Evolutionary conservation across 179 eudicot genomes (phyloP).

Genomic region (Corrigiola litoralis): DNA sequence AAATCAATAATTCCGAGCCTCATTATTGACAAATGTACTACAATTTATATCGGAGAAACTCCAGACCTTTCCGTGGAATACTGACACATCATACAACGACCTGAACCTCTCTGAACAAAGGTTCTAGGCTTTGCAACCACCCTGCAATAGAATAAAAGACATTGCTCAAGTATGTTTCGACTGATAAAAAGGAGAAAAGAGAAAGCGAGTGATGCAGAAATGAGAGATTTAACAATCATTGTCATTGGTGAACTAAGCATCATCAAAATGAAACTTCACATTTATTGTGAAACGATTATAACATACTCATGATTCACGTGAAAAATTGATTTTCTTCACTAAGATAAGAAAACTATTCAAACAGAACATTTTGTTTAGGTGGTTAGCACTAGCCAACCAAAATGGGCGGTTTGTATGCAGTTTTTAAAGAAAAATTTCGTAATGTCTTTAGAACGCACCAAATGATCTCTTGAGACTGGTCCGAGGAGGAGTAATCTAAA

Average conservation of each 20-base stretch:
- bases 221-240: conserved; percentile 2
- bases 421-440: too few relatives aligned
- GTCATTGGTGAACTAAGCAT: not conserved
- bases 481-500: too few relatives aligned
- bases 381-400: too few relatives aligned
- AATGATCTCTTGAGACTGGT: too few relatives aligned
- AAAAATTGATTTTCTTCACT: not conserved
- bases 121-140: conserved; percentile 90
- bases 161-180: not conserved
- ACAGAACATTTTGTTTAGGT: too few relatives aligned
- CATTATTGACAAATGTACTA: not conserved
- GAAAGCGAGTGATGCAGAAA: not conserved
- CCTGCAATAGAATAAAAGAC: conserved; percentile 44
- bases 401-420: too few relatives aligned
- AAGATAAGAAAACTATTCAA: too few relatives aligned
- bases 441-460: too few relatives aligned
- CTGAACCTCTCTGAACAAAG: conserved; percentile 96
- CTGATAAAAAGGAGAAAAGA: not conserved
- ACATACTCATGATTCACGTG: not conserved
- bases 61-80: conserved; percentile 87
- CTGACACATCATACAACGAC: conserved; percentile 84
- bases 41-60: not conserved
- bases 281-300: too few relatives aligned
- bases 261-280: too few relatives aligned
- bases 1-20: not conserved